Conservation (phyloP, 371 early-diverging fungal genomes). For the Syncephalis plumigaleata region DNA sequence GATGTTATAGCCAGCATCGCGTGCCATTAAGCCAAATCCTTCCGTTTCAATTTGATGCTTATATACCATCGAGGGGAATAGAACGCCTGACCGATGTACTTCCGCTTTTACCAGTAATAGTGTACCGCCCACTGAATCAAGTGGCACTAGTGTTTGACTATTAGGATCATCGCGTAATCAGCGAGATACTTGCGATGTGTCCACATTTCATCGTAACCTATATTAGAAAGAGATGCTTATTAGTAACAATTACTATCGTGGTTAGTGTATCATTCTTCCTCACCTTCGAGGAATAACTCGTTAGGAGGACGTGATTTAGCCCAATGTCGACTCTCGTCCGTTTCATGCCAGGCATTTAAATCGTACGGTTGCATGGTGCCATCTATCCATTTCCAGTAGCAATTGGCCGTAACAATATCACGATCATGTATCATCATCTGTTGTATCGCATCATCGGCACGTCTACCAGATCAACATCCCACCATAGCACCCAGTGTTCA, state of each 20-base stretch:
- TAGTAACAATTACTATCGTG: too few species aligned
- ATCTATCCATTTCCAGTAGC: slow-evolving; percentile 9
- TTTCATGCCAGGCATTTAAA: slow-evolving; percentile 52
- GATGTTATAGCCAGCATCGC: slow-evolving; percentile 35
- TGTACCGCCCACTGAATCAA: slow-evolving; percentile 49
- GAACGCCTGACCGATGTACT: slow-evolving; percentile 45
- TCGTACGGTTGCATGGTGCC: slow-evolving; percentile 19
- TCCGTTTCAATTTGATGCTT: slow-evolving; percentile 54
- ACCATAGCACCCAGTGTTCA: slow-evolving; percentile 53
- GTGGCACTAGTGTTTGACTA: slow-evolving; percentile 15
- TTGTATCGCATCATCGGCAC: slow-evolving; percentile 29
- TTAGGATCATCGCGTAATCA: slow-evolving; percentile 13
- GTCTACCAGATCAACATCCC: slow-evolving; percentile 46
- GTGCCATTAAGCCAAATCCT: slow-evolving; percentile 55
- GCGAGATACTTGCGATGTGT: slow-evolving; percentile 21
- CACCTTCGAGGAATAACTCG: slow-evolving; percentile 22
- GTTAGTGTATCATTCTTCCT: too few species aligned
- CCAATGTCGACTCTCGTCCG: slow-evolving; percentile 23
- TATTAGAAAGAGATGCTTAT: background rate
- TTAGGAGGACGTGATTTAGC: slow-evolving; percentile 24
- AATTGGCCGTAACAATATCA: slow-evolving; percentile 42
- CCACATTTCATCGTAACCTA: background rate
- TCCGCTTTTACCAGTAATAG: slow-evolving; percentile 41
- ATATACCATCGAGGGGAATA: slow-evolving; percentile 33
- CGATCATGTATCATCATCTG: slow-evolving; percentile 33